A percentile compares a stretch with the other conserved stretches of the same genome.
Evolutionary conservation across 202 grass and related monocot genomes (phyloP).

Genomic region (Setaria viridis): DNA sequence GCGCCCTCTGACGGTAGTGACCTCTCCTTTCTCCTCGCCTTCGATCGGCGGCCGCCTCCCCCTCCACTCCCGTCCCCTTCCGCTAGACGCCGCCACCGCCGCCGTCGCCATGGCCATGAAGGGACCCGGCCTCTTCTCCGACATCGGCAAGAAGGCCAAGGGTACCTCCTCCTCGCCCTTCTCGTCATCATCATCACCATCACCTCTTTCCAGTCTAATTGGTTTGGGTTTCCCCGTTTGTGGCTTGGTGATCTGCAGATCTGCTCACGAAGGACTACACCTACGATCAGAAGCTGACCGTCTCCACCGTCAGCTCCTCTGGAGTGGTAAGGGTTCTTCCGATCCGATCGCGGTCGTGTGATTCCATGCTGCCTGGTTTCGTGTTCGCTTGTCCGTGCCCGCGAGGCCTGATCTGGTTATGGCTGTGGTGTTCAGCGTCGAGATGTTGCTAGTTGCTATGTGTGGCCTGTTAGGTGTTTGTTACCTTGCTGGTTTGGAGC

Average conservation of each 20-base stretch:
- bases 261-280: slow-evolving; percentile 88
- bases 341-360: slow-evolving; percentile 42
- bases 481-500: not conserved
- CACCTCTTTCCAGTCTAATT: slow-evolving; percentile 34
- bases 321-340: slow-evolving; percentile 72
- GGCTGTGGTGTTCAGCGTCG: not conserved
- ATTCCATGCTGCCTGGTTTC: slow-evolving; percentile 29
- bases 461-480: not conserved
- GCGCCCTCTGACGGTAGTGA: slow-evolving; percentile 25
- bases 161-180: slow-evolving; percentile 14
- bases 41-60: slow-evolving; percentile 46
- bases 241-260: slow-evolving; percentile 66
- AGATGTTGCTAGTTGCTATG: not conserved
- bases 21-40: slow-evolving; percentile 34
- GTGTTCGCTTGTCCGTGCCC: slow-evolving; percentile 12
- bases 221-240: slow-evolving; percentile 18
- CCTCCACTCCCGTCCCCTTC: not conserved
- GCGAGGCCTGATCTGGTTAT: slow-evolving; percentile 31
- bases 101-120: slow-evolving; percentile 53
- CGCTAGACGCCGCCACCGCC: not conserved
- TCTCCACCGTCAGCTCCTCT: slow-evolving; percentile 73
- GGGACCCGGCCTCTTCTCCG: slow-evolving; percentile 73
- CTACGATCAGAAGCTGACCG: slow-evolving; percentile 84
- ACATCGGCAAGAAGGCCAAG: slow-evolving; percentile 80
- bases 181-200: not conserved